Evolutionary conservation across 495 filamentous ascomycete species (phyloP).

Genomic region (Aspergillus incahuasiensis): DNA sequence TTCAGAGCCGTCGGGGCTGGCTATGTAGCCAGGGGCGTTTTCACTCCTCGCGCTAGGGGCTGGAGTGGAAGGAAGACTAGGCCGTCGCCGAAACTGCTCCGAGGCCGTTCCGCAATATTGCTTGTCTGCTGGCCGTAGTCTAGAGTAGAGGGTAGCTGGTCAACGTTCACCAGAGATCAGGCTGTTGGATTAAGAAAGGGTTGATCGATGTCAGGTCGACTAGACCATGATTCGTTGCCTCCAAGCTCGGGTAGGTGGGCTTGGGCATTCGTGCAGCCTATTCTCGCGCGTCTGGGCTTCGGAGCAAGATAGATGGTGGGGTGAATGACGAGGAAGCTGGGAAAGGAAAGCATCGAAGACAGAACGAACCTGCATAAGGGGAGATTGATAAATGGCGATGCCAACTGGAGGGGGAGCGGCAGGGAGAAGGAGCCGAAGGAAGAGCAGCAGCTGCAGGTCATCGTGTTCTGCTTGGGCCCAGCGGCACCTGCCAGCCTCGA

Average conservation of each 20-base stretch:
- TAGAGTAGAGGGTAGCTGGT: conserved; percentile 20
- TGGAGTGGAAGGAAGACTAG: not conserved
- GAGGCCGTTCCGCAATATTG: not conserved
- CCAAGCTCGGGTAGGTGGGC: conserved; percentile 20
- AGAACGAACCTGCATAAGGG: conserved; percentile 14
- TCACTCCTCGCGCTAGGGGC: conserved; percentile 1
- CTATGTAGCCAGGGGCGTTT: conserved; percentile 9
- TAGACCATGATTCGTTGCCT: conserved; percentile 28
- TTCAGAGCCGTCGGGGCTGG: conserved; percentile 3
- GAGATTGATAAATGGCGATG: conserved; percentile 12
- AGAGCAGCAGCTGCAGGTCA: conserved; percentile 6
- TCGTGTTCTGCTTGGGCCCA: conserved; percentile 10
- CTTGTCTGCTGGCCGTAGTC: conserved; percentile 3
- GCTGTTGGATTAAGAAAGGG: conserved; percentile 7
- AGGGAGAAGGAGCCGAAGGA: not conserved
- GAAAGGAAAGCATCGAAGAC: not conserved
- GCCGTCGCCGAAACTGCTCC: not conserved
- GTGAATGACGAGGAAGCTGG: not conserved
- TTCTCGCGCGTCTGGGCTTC: conserved; percentile 8
- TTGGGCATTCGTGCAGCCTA: conserved; percentile 34
- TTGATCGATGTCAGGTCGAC: conserved; percentile 11
- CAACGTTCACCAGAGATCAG: conserved; percentile 23
- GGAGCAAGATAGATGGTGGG: conserved; percentile 12
- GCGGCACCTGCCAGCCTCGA: conserved; percentile 15
- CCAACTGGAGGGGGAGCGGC: conserved; percentile 7